phyloP scores from a whole-genome alignment of 2,329 filamentous ascomycete genomes.

The Trichophyton verrucosum region DNA sequence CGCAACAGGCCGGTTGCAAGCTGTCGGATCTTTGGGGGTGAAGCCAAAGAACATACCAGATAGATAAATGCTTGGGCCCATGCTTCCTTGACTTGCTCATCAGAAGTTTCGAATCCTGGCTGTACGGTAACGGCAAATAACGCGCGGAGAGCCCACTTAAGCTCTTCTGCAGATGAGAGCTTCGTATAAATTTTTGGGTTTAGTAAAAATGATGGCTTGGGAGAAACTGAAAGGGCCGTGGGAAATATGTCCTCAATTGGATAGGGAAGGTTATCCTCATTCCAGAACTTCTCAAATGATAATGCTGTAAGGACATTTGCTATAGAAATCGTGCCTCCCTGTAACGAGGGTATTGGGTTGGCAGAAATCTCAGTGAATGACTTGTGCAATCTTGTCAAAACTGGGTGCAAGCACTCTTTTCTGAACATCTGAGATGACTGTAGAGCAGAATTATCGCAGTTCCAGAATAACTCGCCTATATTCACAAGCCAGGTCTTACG shows the following conservation, averaged over 20 bases:
- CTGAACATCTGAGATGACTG: conserved; percentile 34
- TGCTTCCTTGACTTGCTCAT: conserved; percentile 42
- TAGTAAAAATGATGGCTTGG: conserved; percentile 77
- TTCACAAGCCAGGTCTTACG: conserved; percentile 71
- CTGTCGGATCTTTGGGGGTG: conserved; percentile 52
- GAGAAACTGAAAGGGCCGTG: conserved; percentile 55
- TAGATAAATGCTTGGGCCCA: conserved; percentile 87
- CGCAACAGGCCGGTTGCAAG: conserved; percentile 52
- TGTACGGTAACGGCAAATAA: conserved; percentile 49
- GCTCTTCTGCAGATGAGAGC: conserved; percentile 58
- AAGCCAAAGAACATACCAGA: conserved; percentile 50
- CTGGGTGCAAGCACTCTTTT: conserved; percentile 37
- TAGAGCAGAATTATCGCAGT: conserved; percentile 37
- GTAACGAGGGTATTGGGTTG: conserved; percentile 66
- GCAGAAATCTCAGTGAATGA: conserved; percentile 64
- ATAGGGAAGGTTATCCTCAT: conserved; percentile 40
- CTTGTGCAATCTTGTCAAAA: conserved; percentile 42
- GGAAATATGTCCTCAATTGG: conserved; percentile 42
- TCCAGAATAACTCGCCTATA: conserved; percentile 57
- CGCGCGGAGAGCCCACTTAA: conserved; percentile 62
- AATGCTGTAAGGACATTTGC: conserved; percentile 64
- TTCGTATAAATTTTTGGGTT: conserved; percentile 79
- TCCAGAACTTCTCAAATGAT: conserved; percentile 42
- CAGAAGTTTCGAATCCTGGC: conserved; percentile 40
- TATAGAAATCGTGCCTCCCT: conserved; percentile 68